Evolutionary conservation across 2,329 filamentous ascomycete species (phyloP).

Genomic region (Cercospora citrullina): DNA sequence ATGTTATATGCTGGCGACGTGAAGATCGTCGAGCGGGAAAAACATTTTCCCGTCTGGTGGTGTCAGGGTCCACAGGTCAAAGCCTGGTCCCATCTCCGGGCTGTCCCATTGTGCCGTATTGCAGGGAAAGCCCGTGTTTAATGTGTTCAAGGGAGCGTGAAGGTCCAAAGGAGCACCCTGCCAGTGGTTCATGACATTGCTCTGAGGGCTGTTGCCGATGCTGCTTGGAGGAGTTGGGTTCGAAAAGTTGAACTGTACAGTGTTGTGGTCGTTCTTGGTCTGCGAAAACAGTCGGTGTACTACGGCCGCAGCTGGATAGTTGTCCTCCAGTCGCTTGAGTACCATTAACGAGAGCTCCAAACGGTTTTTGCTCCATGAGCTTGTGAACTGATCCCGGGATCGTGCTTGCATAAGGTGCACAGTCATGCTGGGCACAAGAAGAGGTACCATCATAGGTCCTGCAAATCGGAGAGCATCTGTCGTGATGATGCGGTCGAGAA

Average conservation of each 20-base stretch:
- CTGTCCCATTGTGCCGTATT: slow-evolving; percentile 6
- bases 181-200: neutral
- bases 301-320: slow-evolving; percentile 8
- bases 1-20: neutral
- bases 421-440: slow-evolving; percentile 22
- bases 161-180: slow-evolving; percentile 5
- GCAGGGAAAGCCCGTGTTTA: neutral
- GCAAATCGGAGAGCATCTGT: slow-evolving; percentile 9
- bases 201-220: neutral
- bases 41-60: slow-evolving; percentile 9
- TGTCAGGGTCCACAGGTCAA: slow-evolving; percentile 8
- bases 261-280: neutral
- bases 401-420: slow-evolving; percentile 17
- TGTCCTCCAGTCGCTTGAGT: slow-evolving; percentile 15
- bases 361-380: slow-evolving; percentile 18
- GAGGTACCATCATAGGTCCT: slow-evolving; percentile 18
- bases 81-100: neutral
- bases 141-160: neutral
- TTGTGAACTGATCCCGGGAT: slow-evolving; percentile 17
- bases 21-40: slow-evolving; percentile 11
- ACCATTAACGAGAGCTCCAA: slow-evolving; percentile 20
- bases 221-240: neutral
- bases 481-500: slow-evolving; percentile 12
- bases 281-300: slow-evolving; percentile 12
- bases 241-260: slow-evolving; percentile 3